Base-by-base conservation (phyloP, 148 eudicot species). In the Euryodendron excelsum region DNA sequence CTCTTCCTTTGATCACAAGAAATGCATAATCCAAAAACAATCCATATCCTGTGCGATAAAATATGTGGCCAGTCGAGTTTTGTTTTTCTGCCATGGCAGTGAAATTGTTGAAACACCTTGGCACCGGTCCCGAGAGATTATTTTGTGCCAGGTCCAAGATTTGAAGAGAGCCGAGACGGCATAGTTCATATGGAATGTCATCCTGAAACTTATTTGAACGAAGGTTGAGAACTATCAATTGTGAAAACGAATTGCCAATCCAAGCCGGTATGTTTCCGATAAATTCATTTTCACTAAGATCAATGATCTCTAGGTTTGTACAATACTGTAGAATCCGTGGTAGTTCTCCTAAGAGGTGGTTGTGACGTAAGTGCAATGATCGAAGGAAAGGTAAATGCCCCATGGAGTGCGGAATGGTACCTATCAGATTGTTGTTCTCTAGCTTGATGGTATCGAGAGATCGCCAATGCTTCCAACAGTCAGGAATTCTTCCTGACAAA, bases 241-340 rank as follows among this genome's bases (percentile, higher is more conserved):
- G 4, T 8, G 17, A 63, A 1, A 33, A 17, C 15, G 68, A 17
- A 63, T 15, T 63, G 37, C 68, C 68, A 0, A 63, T 30, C 68
- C 68, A 63, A 20, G 41, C 21, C 23, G 76, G 80, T 18, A 76
- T 58, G 62, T n/a, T 70, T 33, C 80, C 83, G 15, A 12, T n/a
- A n/a, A 81, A 20, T 9, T 45, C 17, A 23, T 81, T 81, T 27
- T 61, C 52, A 34, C 58, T 13, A 10, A 76, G 53, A 17, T 76
- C 63, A 2, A 81, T 9, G n/a, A 66, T 50, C 30, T 1, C 0
- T n/a, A 81, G 53, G 1, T 4, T 1, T 2, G 64, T 36, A 52
- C 76, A 81, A 8, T 59, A 36, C 1, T 33, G 52, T 4, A 79
- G 28, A 4, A 77, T 31, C 41, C 2, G 30, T 4, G 84, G 84